These are phyloP conservation scores for Euphorbia tirucalli DNA, from an alignment of 345 rosid genomes.

Conservation along the genomic window DNA sequence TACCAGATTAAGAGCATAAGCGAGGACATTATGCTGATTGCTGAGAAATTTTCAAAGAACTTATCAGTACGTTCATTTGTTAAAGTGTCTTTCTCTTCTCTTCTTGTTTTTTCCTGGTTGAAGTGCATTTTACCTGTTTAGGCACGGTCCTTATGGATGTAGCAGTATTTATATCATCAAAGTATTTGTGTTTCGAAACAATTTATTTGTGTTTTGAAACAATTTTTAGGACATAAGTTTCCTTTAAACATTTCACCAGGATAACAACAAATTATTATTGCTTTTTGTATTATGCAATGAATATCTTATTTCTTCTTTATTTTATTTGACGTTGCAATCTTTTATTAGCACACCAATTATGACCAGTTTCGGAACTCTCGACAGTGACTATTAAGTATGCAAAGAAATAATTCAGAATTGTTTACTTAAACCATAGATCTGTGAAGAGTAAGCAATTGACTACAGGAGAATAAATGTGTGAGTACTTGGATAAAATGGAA, in stretches of 20 bases:
- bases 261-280: background rate
- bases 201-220: too few relatives aligned
- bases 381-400: background rate
- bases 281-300: background rate
- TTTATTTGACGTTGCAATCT: background rate
- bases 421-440: background rate
- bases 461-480: background rate
- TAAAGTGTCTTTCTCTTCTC: background rate
- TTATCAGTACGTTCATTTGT: conserved; percentile 42
- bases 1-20: conserved; percentile 60
- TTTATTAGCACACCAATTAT: background rate
- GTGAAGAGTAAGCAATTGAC: background rate
- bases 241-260: background rate
- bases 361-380: background rate
- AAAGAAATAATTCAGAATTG: background rate
- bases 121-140: background rate
- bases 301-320: background rate
- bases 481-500: background rate
- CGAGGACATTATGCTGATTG: conserved; percentile 39
- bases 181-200: too few relatives aligned
- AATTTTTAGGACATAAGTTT: background rate
- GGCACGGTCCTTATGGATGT: background rate
- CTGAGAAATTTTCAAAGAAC: conserved; percentile 65
- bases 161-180: background rate
- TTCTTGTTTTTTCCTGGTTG: background rate